A percentile compares a stretch with the other conserved stretches of the same genome.
phyloP scores from a whole-genome alignment of 495 filamentous ascomycete genomes.

The Pyrenula aspistea region DNA sequence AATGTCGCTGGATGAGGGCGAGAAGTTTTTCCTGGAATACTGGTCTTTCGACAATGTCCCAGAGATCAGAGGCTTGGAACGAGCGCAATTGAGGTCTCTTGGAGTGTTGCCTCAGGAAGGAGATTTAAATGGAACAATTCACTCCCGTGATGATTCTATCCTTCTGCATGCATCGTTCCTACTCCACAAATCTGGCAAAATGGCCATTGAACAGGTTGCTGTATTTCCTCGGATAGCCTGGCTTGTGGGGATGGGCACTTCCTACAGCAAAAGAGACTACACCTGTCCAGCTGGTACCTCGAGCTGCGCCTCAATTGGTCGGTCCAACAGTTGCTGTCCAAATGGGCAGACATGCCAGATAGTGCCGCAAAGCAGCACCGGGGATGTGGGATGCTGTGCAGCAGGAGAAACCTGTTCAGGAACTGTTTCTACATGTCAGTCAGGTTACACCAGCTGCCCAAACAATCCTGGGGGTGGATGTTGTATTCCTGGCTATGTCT shows the following conservation, averaged over 20 bases:
- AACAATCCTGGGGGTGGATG: conserved; percentile 68
- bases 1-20: conserved; percentile 69
- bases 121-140: background rate
- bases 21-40: conserved; percentile 67
- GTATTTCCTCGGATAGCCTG: background rate
- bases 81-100: background rate
- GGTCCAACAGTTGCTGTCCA: conserved; percentile 67
- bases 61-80: conserved; percentile 3
- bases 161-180: conserved; percentile 21
- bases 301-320: conserved; percentile 54
- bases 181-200: background rate
- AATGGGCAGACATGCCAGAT: conserved; percentile 53
- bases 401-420: conserved; percentile 56
- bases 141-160: conserved; percentile 12
- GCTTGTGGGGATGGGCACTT: background rate
- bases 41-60: conserved; percentile 36
- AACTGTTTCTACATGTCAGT: conserved; percentile 47
- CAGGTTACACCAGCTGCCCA: conserved; percentile 56
- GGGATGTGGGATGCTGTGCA: conserved; percentile 80
- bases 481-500: conserved; percentile 71
- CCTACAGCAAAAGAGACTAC: conserved; percentile 39
- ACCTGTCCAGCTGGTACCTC: conserved; percentile 61
- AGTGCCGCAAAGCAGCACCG: conserved; percentile 61
- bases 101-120: background rate
- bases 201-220: background rate